phyloP scores from a whole-genome alignment of 2,329 filamentous ascomycete genomes.

The Ophiostoma sp. region DNA sequence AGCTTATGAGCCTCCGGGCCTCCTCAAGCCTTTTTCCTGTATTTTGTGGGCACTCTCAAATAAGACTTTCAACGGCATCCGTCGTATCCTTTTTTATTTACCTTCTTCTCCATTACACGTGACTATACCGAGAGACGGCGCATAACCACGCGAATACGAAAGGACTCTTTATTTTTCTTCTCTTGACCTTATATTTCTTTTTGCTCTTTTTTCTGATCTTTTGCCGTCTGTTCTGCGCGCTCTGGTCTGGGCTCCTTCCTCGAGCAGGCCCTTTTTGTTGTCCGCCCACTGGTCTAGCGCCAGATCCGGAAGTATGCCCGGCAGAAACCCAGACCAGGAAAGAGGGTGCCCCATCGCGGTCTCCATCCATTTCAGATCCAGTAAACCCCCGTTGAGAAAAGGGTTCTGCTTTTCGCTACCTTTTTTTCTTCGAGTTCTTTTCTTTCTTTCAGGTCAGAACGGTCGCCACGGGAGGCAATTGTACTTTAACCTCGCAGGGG shows the following conservation, averaged over 20 bases:
- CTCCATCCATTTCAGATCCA: not conserved
- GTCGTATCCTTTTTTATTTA: no score
- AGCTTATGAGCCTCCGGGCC: not conserved
- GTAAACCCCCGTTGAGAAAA: not conserved
- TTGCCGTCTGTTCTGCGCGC: not conserved
- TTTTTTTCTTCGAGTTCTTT: not conserved
- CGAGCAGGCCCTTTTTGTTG: not conserved
- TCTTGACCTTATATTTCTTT: not conserved
- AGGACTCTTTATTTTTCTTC: not conserved
- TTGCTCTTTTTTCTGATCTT: not conserved
- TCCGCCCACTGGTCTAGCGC: not conserved
- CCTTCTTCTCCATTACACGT: no score
- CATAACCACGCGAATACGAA: not conserved
- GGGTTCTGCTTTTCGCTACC: not conserved
- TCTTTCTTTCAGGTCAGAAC: not conserved
- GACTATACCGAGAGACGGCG: no score
- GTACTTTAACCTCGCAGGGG: not conserved
- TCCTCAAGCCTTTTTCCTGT: not conserved
- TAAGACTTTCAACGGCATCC: not conserved
- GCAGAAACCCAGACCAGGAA: not conserved
- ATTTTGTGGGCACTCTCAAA: not conserved
- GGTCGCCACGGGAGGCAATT: not conserved
- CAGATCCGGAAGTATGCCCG: conserved; percentile 10
- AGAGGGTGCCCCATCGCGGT: not conserved
- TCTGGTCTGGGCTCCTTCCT: not conserved